Evolutionary conservation across 805 yeast species (phyloP), one percentile per base, ranked within the genome.

Genomic region (Candida succiphila): DNA sequence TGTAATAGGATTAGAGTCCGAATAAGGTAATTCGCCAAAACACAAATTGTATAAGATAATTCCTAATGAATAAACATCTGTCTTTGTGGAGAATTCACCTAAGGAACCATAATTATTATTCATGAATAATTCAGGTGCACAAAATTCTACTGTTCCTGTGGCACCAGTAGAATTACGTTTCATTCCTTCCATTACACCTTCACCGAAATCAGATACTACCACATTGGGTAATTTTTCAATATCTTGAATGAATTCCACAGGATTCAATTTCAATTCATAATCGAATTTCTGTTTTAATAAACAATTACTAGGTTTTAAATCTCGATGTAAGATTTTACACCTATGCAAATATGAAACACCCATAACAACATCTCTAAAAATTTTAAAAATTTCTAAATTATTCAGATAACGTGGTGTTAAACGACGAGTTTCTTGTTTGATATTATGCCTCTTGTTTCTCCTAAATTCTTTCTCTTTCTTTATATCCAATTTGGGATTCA

Each of bases 301-400:
- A 56, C 95, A 85, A 46, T 87, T 87, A 1, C 94, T 82, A 0
- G 96, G 96, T 46, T 87, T 87, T 40, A 87, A 61, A 52, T 87
- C 96, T 21, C 96, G 65, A 49, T 87, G 96, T n/a, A 87, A 69
- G 21, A 86, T 75, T 20, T 86, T 85, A 37, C 75, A 70, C 7
- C 62, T 59, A 50, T 87, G 96, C 35, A 87, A 60, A 49, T 81
- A 81, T 27, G 66, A 56, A 10, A 87, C 76, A 0, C 95, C 96
- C 23, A 63, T 61, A 1, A 75, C 69, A 1, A 85, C 70, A 50
- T 85, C 94, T 30, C 52, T 61, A 45, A 84, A 72, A 34, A 83
- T 75, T 31, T 75, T 67, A 48, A 74, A 62, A n/a, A 85, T 77
- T 45, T 85, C 94, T 29, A 60, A 55, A 18, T 72, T 65, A 13